These are phyloP conservation scores for Astragalus glycyphyllos DNA, from an alignment of 306 rosid genomes.

Conservation along the genomic window DNA sequence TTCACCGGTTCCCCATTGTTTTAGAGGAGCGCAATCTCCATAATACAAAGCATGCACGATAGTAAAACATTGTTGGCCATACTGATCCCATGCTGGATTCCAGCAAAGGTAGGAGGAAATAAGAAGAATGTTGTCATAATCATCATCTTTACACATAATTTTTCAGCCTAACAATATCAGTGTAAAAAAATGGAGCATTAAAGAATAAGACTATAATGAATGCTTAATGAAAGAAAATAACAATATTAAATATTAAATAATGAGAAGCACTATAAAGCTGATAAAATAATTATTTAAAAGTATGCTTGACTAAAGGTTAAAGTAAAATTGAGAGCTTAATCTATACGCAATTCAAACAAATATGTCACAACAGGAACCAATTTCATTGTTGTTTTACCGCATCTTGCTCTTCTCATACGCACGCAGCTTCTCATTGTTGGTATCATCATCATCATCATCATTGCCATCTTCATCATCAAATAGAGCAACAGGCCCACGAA, in stretches of 20 bases:
- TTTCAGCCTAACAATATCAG: conserved; percentile 17
- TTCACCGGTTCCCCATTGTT: background rate
- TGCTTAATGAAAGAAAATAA: background rate
- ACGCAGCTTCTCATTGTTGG: conserved; percentile 77
- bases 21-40: background rate
- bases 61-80: background rate
- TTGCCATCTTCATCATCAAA: conserved; percentile 63
- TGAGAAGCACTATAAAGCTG: conserved; percentile 7
- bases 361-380: conserved; percentile 9
- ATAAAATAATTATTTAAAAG: conserved; percentile 5
- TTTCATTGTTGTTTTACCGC: conserved; percentile 52
- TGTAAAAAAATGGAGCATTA: conserved; percentile 2
- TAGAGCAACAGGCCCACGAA: conserved; percentile 79
- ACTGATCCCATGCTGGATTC: background rate
- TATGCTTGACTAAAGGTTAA: conserved; percentile 15
- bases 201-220: background rate
- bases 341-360: conserved; percentile 13
- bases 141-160: background rate
- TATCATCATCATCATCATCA: conserved; percentile 54
- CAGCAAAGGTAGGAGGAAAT: conserved; percentile 17
- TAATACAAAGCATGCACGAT: conserved; percentile 15
- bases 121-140: background rate
- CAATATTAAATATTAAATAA: background rate
- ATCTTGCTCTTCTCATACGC: conserved; percentile 80
- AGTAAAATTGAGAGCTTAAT: conserved; percentile 18